Conservation (phyloP, 2,329 filamentous ascomycete species). For the Arthroderma sp. region DNA sequence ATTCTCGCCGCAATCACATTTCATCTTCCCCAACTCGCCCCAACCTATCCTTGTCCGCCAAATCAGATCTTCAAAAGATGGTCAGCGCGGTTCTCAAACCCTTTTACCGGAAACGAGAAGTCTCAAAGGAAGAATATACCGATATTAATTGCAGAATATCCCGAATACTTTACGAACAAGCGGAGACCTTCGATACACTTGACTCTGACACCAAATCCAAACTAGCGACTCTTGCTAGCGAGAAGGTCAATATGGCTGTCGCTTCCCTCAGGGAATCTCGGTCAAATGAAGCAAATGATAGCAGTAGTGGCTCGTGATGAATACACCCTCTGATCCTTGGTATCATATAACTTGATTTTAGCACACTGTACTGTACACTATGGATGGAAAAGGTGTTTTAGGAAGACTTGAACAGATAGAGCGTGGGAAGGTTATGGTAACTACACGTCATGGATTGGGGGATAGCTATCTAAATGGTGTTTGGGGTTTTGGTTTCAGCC, state of each 20-base stretch:
- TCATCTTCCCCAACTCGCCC: constrained; percentile 57
- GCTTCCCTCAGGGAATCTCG: constrained; percentile 20
- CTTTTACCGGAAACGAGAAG: constrained; percentile 62
- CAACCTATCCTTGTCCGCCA: constrained; percentile 63
- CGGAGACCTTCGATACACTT: constrained; percentile 38
- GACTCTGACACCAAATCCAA: constrained; percentile 52
- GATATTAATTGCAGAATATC: constrained; percentile 84
- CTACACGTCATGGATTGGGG: too few species aligned
- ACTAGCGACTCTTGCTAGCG: constrained; percentile 63
- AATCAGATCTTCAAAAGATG: constrained; percentile 77
- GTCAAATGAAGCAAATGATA: constrained; percentile 10
- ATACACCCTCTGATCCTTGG: background rate
- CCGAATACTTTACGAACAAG: constrained; percentile 66
- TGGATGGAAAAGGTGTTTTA: too few species aligned
- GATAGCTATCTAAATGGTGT: too few species aligned
- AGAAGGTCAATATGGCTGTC: constrained; percentile 67
- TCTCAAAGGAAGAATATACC: constrained; percentile 83
- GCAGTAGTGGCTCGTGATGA: constrained; percentile 7
- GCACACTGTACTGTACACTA: too few species aligned
- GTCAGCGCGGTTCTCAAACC: constrained; percentile 73
- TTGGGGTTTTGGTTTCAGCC: too few species aligned
- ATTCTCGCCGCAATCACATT: constrained; percentile 36
- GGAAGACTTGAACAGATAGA: too few species aligned
- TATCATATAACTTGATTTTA: too few species aligned
- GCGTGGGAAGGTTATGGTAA: too few species aligned